A percentile compares a stretch with the other conserved stretches of the same genome.
Evolutionary conservation across 176 grass and related monocot genomes (phyloP).

Genomic region (Ananas comosus): DNA sequence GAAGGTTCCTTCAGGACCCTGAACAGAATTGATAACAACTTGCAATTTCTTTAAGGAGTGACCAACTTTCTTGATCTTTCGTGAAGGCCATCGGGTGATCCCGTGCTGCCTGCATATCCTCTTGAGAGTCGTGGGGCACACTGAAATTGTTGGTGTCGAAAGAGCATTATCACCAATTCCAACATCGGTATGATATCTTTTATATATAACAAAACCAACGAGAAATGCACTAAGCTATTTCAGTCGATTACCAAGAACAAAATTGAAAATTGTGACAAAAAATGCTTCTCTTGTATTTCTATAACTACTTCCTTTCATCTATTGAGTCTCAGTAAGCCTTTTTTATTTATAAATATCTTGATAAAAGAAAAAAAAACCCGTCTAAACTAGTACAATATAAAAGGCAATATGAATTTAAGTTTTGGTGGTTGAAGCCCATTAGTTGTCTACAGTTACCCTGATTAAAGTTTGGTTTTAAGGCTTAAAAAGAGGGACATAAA

Average conservation of each 20-base stretch:
- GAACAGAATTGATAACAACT: constrained; percentile 83
- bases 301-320: too few species aligned
- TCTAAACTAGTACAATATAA: too few species aligned
- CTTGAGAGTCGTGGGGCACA: constrained; percentile 95
- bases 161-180: background rate
- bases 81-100: constrained; percentile 89
- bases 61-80: constrained; percentile 96
- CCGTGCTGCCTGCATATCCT: constrained; percentile 95
- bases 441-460: too few species aligned
- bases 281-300: too few species aligned
- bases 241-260: background rate
- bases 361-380: too few species aligned
- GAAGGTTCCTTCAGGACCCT: constrained; percentile 54
- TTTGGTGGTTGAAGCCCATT: too few species aligned
- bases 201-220: background rate
- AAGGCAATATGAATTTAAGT: too few species aligned
- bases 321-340: too few species aligned
- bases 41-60: constrained; percentile 92
- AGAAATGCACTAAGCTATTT: background rate
- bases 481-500: background rate
- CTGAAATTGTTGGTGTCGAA: constrained; percentile 39
- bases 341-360: too few species aligned
- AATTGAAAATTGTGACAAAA: too few species aligned
- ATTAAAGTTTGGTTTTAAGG: background rate
- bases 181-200: constrained; percentile 11